A percentile compares a stretch with the other conserved stretches of the same genome.
These are phyloP conservation scores for Dissophora globulifera DNA, from an alignment of 192 early-diverging fungal species.

Conservation along the genomic window DNA sequence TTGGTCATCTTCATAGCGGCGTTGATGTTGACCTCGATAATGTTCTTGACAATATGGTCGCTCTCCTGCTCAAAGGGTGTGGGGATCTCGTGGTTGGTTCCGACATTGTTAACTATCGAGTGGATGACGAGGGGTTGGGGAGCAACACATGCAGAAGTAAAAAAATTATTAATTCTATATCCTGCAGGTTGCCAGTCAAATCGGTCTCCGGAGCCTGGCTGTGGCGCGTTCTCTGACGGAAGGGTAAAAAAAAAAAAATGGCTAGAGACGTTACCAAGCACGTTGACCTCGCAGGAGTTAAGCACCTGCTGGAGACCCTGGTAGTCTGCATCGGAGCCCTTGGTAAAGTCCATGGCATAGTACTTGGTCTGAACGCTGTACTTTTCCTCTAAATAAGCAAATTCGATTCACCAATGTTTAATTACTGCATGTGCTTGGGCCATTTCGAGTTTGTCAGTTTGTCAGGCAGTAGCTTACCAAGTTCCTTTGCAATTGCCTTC, in stretches of 20 bases:
- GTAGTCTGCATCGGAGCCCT: conserved; percentile 72
- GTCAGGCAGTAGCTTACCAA: conserved; percentile 54
- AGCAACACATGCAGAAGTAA: background rate
- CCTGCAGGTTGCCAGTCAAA: conserved; percentile 17
- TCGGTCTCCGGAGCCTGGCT: conserved; percentile 16
- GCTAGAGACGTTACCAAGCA: conserved; percentile 70
- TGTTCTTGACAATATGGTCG: conserved; percentile 68
- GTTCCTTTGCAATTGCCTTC: conserved; percentile 74
- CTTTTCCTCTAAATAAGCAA: conserved; percentile 57
- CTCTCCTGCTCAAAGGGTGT: conserved; percentile 84
- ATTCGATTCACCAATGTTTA: too few relatives aligned
- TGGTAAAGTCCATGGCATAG: conserved; percentile 85
- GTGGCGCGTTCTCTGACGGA: too few relatives aligned
- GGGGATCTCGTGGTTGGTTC: conserved; percentile 90
- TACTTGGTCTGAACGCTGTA: conserved; percentile 71
- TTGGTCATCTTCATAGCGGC: conserved; percentile 85
- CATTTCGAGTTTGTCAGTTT: too few relatives aligned
- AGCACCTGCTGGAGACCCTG: conserved; percentile 68
- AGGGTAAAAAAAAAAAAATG: too few relatives aligned
- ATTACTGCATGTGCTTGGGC: too few relatives aligned
- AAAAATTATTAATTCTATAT: conserved; percentile 26
- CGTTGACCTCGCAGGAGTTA: conserved; percentile 64
- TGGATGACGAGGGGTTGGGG: background rate
- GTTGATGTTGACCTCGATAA: conserved; percentile 90
- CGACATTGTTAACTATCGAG: conserved; percentile 92